Base-by-base conservation (phyloP, 1,284 basidiomycete species). In the Cryptococcus hybrid region DNA sequence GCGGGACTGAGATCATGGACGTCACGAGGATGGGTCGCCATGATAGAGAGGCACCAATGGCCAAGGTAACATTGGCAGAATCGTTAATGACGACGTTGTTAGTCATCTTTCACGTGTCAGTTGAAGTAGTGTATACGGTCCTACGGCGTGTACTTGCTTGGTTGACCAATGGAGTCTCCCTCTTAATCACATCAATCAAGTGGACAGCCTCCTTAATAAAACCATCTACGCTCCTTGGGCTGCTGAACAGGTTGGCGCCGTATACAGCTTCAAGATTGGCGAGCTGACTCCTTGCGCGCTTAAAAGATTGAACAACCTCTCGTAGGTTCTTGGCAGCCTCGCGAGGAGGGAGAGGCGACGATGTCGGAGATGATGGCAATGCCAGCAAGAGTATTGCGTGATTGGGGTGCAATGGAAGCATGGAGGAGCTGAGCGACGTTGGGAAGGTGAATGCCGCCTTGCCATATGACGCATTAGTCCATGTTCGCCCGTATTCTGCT, bases 341-440 rank as follows among this genome's bases (percentile, higher is more conserved):
- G 42, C 76, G 73, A 0, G 94, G 91, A n/a, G 85, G 79, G 0
- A 57, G 89, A 87, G 1, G 85, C 83, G 9, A 91, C 83, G 61
- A 98, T 92, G 36, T 93, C 92, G 13, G 90, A 93, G 52, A 97
- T 89, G 52, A 97, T 86, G 5, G 95, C 94, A 18, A 97, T 82
- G 0, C 95, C 94, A 62, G 90, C 86, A 15, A 94, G 78, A 0
- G 79, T 58, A 24, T 75, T 68, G 57, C 81, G 84, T 3, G 83
- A 82, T 1, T 80, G 81, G 1, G 78, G 76, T 2, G 86, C 85
- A n/a, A 86, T 83, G 1, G 84, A 82, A 7, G 87, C 86, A 70
- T 92, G 84, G 11, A 91, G 70, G 8, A 87, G 85, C 57, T 88
- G 84, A 42, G 89, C 79, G 4, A 88, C 76, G 73, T 92, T 93